Conservation (phyloP, 352 stramenopile species). For the Globisporangium abappressorium region DNA sequence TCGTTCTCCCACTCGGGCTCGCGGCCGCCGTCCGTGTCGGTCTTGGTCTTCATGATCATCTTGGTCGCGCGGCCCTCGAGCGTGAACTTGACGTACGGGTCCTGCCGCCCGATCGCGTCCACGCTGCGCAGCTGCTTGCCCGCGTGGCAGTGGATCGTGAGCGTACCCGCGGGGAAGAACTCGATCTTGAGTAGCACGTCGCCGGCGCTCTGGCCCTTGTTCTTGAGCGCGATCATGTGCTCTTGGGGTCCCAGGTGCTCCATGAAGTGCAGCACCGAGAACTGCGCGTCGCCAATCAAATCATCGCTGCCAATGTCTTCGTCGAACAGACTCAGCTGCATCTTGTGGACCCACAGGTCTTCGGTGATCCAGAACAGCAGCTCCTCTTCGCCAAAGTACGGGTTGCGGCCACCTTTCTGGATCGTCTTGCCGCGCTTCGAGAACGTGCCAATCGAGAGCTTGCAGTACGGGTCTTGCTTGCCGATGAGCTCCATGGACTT, state of each 20-base stretch:
- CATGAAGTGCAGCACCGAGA: slow-evolving; percentile 80
- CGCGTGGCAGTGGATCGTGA: slow-evolving; percentile 59
- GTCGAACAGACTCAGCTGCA: slow-evolving; percentile 79
- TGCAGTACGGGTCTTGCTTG: slow-evolving; percentile 91
- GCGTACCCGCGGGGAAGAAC: slow-evolving; percentile 77
- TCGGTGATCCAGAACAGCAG: slow-evolving; percentile 89
- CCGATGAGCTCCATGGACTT: slow-evolving; percentile 90
- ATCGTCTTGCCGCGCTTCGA: slow-evolving; percentile 74
- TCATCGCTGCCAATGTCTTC: slow-evolving; percentile 90
- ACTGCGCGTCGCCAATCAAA: slow-evolving; percentile 76
- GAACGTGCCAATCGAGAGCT: slow-evolving; percentile 69
- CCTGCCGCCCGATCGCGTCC: slow-evolving; percentile 67
- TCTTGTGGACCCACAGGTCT: slow-evolving; percentile 85
- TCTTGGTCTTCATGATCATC: slow-evolving; percentile 80
- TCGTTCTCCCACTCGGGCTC: slow-evolving; percentile 87
- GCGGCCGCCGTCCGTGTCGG: slow-evolving; percentile 78
- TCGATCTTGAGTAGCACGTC: slow-evolving; percentile 75
- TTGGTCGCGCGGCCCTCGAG: slow-evolving; percentile 72
- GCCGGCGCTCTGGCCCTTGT: slow-evolving; percentile 62
- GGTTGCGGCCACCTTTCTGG: slow-evolving; percentile 79
- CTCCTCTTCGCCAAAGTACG: slow-evolving; percentile 91
- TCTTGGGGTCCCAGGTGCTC: slow-evolving; percentile 40
- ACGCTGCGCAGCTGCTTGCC: slow-evolving; percentile 69
- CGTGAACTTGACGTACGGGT: slow-evolving; percentile 80
- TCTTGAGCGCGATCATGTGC: slow-evolving; percentile 56